Evolutionary conservation across 2,329 filamentous ascomycete genomes (phyloP), one percentile per base, ranked within the genome.

Genomic region (Cercospora berteroae): DNA sequence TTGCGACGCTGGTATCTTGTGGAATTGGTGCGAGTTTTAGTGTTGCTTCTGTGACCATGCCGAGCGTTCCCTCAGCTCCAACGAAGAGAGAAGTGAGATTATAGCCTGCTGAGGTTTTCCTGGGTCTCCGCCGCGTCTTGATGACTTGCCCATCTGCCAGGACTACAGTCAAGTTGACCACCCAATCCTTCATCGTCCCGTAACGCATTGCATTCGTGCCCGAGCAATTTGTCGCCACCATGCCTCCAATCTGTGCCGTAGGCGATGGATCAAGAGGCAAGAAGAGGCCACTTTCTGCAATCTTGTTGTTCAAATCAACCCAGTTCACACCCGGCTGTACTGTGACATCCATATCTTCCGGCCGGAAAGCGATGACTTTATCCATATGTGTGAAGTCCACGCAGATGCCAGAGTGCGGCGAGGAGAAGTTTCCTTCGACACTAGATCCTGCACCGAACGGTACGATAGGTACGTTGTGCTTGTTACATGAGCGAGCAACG

Each of bases 341-440:
- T 4, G 96, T 91, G 60, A 97, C 85, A 74, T 97, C 94, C 91
- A 97, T 93, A 77, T 97, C 94, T 4, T 92, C 90, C 72, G 91
- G 89, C 77, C 96, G 90, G 65, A 97, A 84, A 63, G 89, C 84
- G 31, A 97, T 73, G 27, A 97, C 90, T 74, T 89, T 83, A 77
- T 96, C 90, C 94, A 97, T 97, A 75, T 87, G 88, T 0, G 88
- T 87, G 77, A 97, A 97, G 76, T 97, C 94, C 60, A 97, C 90
- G 71, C 91, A 94, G 76, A 97, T 87, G 12, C 94, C 94, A 12
- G 93, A 93, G 75, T 89, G 90, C 0, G 93, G 92, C 13, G 93
- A 92, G 0, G 92, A 91, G 79, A 96, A 96, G 77, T 97, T 95
- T 13, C 91, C 94, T 78, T 97, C 94, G 0, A 97, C 68, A 44